Evolutionary conservation across 1,139 yeast species (phyloP).

Genomic region (Meyerozyma sp.): DNA sequence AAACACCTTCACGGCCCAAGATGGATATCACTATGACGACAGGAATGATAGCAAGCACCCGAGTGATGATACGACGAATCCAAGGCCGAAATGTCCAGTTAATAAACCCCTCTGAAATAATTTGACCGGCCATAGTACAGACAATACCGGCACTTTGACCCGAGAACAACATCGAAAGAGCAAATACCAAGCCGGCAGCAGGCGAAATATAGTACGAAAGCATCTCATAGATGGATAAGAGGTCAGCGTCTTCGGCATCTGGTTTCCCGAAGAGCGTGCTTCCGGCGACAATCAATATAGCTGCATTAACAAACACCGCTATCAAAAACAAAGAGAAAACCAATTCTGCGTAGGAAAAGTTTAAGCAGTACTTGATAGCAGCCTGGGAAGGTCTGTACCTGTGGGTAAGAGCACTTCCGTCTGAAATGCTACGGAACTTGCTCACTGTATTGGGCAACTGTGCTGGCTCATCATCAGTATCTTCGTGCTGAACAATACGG

Average conservation of each 20-base stretch:
- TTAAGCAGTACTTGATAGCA: slow-evolving; percentile 62
- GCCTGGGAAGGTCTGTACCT: slow-evolving; percentile 59
- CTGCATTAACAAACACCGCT: slow-evolving; percentile 70
- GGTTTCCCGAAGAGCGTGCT: slow-evolving; percentile 58
- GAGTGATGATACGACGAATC: slow-evolving; percentile 63
- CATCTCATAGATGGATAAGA: slow-evolving; percentile 67
- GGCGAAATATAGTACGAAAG: slow-evolving; percentile 57
- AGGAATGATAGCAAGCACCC: slow-evolving; percentile 69
- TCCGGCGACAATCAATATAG: slow-evolving; percentile 72
- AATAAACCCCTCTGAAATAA: slow-evolving; percentile 74
- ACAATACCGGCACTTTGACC: slow-evolving; percentile 82
- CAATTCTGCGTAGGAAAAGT: slow-evolving; percentile 62
- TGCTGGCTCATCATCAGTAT: slow-evolving; percentile 3
- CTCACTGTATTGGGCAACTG: slow-evolving; percentile 20
- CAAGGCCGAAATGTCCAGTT: slow-evolving; percentile 70
- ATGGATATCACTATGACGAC: slow-evolving; percentile 59
- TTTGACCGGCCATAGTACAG: slow-evolving; percentile 78
- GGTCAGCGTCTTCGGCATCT: slow-evolving; percentile 65
- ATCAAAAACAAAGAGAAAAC: slow-evolving; percentile 60
- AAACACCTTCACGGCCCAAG: slow-evolving; percentile 66
- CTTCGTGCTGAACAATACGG: slow-evolving; percentile 5
- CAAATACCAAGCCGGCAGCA: slow-evolving; percentile 68
- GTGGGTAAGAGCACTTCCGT: slow-evolving; percentile 23
- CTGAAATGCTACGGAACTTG: slow-evolving; percentile 31
- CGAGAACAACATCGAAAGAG: slow-evolving; percentile 66